Percentiles rank a stretch among this genome's conserved stretches.
phyloP scores from a whole-genome alignment of 2,329 filamentous ascomycete genomes.

The Geosmithia putterillii region DNA sequence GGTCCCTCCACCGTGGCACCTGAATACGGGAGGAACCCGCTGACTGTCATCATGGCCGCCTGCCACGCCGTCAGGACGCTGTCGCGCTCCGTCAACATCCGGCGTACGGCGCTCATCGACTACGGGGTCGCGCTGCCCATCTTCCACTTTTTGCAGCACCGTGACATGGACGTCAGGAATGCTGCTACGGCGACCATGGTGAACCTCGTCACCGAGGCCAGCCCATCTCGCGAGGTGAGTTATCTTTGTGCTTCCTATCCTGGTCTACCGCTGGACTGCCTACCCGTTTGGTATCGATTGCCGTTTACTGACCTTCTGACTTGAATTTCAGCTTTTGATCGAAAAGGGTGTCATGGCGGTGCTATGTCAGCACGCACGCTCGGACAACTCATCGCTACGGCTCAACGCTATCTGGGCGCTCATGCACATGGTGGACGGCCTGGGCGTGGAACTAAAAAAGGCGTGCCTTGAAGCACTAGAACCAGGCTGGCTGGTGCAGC shows the following conservation, averaged over 20 bases:
- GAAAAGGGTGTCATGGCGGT: slow-evolving; percentile 63
- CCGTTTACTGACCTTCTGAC: not conserved
- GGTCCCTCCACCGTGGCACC: slow-evolving; percentile 12
- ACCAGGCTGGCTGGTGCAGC: slow-evolving; percentile 66
- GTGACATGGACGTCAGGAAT: slow-evolving; percentile 67
- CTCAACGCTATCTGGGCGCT: slow-evolving; percentile 86
- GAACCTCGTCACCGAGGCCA: slow-evolving; percentile 80
- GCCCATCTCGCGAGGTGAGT: slow-evolving; percentile 77
- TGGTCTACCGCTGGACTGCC: too few species aligned
- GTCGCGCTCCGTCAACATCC: slow-evolving; percentile 70
- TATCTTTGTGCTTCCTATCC: not conserved
- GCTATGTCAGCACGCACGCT: slow-evolving; percentile 76
- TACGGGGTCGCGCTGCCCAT: slow-evolving; percentile 69
- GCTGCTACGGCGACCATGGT: slow-evolving; percentile 75
- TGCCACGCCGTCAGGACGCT: slow-evolving; percentile 73
- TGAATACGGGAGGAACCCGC: slow-evolving; percentile 61
- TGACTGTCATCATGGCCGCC: slow-evolving; percentile 68
- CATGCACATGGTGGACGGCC: slow-evolving; percentile 74
- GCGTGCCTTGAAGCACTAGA: slow-evolving; percentile 66
- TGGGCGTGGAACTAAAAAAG: slow-evolving; percentile 61
- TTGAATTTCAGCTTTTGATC: slow-evolving; percentile 37
- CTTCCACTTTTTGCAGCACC: slow-evolving; percentile 61
- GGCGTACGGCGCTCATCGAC: slow-evolving; percentile 81
- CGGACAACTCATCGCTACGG: slow-evolving; percentile 63
- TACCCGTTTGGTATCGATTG: too few species aligned